Base-by-base conservation (phyloP, 2,329 filamentous ascomycete species). In the Alternaria alternata region DNA sequence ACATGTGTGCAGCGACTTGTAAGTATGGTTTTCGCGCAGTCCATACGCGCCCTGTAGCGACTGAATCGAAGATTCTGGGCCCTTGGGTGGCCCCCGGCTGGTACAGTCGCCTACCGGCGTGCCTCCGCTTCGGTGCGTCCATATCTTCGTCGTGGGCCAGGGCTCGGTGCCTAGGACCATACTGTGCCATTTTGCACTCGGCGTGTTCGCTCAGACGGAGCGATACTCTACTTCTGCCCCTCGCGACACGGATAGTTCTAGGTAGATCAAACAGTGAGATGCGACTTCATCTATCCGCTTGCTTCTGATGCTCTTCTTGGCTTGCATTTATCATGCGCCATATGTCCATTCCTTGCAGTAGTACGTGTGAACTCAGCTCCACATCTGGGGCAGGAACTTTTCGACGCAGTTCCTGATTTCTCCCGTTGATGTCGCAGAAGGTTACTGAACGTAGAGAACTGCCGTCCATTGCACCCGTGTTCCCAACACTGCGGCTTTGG, bases 401-500 rank as follows among this genome's bases (percentile, higher is more conserved):
- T 97, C 30, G 91, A 85, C 11, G 94, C 92, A 53, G 94, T 93
- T 26, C 94, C 94, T 0, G 92, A 96, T 78, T 97, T 97, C 79
- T 98, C 94, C 43, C 94, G 88, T 79, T 97, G 94, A 77, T 98
- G 94, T 64, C 94, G 87, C 38, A 97, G 83, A 4, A 97, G 86
- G 76, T 97, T 97, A 86, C 93, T 97, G 76, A 97, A 97, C 4
- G 94, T 97, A 18, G 93, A 96, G 75, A 98, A 98, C 73, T 96
- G 92, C 30, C 94, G 89, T 20, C 94, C 94, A 72, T 97, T 97
- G 83, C 94, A 98, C 11, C 94, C 94, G 74, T 98, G 94, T 62
- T 97, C 94, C 92, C 92, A 98, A 79, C 94, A 97, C 76, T 96
- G 93, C 46, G 94, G 93, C 81, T 96, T 96, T n/a, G 93, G 93